phyloP scores from a whole-genome alignment of 495 filamentous ascomycete genomes.

The Corynascus novoguineensis region DNA sequence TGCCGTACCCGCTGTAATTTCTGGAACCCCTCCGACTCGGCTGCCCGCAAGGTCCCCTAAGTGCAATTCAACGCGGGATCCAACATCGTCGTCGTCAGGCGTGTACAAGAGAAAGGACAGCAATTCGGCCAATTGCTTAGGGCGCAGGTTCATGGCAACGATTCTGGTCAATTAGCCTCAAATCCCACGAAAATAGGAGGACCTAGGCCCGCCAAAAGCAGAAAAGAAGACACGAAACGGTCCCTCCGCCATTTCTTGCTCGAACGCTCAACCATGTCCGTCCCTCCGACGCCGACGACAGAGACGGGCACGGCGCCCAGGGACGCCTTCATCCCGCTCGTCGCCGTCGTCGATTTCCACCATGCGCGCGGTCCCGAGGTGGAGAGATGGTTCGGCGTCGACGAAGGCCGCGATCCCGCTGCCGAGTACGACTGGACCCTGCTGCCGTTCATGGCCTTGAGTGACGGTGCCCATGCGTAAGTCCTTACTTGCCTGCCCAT shows the following conservation, averaged over 20 bases:
- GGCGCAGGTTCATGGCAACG: not conserved
- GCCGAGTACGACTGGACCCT: constrained; percentile 85
- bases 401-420: constrained; percentile 74
- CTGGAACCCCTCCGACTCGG: constrained; percentile 4
- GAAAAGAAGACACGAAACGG: too few species aligned
- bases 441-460: constrained; percentile 95
- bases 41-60: constrained; percentile 7
- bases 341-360: constrained; percentile 93
- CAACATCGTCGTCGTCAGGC: not conserved
- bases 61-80: not conserved
- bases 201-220: not conserved
- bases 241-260: too few species aligned
- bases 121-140: not conserved
- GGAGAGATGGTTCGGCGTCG: constrained; percentile 78
- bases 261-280: constrained; percentile 10
- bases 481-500: too few species aligned
- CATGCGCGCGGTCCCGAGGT: constrained; percentile 95
- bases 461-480: constrained; percentile 91
- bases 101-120: not conserved
- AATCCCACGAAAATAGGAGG: too few species aligned
- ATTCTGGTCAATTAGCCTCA: too few species aligned
- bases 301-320: constrained; percentile 7
- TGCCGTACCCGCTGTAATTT: not conserved
- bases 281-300: constrained; percentile 24
- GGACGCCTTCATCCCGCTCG: constrained; percentile 54